Conservation (phyloP, 768 basidiomycete genomes). For the Clathrus columnatus region DNA sequence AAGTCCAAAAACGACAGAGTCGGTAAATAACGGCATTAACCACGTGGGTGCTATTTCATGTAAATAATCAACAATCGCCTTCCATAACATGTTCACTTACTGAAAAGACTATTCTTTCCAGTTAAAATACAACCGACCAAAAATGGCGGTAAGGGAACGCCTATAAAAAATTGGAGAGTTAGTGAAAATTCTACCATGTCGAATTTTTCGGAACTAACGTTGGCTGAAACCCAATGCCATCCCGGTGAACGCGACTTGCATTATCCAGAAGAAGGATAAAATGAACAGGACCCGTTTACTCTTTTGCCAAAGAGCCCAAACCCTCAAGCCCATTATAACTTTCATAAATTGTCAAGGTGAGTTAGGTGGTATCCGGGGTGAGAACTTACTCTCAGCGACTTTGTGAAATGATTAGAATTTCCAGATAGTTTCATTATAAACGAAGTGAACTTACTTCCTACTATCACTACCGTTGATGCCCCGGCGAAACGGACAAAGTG, state of each 20-base stretch:
- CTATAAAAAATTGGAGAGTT: background rate
- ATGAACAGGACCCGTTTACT: slow-evolving; percentile 1
- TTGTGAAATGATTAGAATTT: background rate
- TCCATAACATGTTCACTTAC: background rate
- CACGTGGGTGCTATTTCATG: slow-evolving; percentile 1
- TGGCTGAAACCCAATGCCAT: slow-evolving; percentile 1
- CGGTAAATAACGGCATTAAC: slow-evolving; percentile 8
- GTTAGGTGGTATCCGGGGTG: background rate
- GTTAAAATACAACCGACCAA: slow-evolving; percentile 8
- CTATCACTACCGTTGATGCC: slow-evolving; percentile 1
- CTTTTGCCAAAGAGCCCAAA: slow-evolving; percentile 4
- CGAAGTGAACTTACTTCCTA: slow-evolving; percentile 1
- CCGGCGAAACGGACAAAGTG: background rate
- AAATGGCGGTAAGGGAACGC: slow-evolving; percentile 2
- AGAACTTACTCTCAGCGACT: slow-evolving; percentile 5
- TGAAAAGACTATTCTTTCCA: slow-evolving; percentile 1
- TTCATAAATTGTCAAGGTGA: background rate
- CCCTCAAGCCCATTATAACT: slow-evolving; percentile 10
- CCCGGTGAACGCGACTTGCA: slow-evolving; percentile 3
- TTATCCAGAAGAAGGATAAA: background rate
- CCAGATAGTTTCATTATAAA: background rate
- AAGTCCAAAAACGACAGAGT: slow-evolving; percentile 1
- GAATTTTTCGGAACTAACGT: background rate
- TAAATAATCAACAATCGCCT: background rate
- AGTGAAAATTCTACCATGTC: background rate